Conservation (phyloP, 2,329 filamentous ascomycete species). For the Geoglossum cookeanum region DNA sequence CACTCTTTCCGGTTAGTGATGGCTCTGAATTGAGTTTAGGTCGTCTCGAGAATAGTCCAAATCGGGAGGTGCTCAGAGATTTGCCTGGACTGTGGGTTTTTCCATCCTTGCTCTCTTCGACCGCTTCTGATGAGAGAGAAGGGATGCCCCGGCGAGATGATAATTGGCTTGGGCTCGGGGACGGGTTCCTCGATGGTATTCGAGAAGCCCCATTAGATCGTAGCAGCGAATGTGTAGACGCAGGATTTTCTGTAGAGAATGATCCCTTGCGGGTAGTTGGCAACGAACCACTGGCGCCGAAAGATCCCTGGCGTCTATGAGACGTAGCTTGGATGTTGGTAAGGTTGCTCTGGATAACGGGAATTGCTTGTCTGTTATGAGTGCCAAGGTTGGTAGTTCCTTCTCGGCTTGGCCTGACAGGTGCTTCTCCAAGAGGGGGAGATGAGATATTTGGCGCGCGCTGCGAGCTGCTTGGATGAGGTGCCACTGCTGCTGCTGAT, state of each 20-base stretch:
- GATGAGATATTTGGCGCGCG: not conserved
- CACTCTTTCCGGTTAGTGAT: not conserved
- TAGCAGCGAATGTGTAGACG: not conserved
- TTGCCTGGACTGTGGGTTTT: not conserved
- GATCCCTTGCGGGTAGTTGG: not conserved
- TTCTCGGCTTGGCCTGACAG: slow-evolving; percentile 3
- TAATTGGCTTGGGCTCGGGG: slow-evolving; percentile 2
- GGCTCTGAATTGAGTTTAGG: not conserved
- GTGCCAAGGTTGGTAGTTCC: slow-evolving; percentile 3
- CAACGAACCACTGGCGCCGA: slow-evolving; percentile 1
- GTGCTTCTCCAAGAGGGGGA: not conserved
- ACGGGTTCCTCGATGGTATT: slow-evolving; percentile 1
- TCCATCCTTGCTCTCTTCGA: not conserved
- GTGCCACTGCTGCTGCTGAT: slow-evolving; percentile 9
- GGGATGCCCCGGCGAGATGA: not conserved
- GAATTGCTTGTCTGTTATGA: not conserved
- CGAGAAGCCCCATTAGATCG: not conserved
- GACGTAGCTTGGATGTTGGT: not conserved
- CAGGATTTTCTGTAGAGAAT: not conserved
- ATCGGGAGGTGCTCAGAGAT: not conserved
- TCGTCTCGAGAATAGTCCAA: slow-evolving; percentile 3
- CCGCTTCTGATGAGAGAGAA: not conserved
- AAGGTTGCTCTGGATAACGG: slow-evolving; percentile 5
- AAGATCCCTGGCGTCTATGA: not conserved
- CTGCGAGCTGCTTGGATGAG: not conserved